Base-by-base conservation (phyloP, 371 early-diverging fungal species). In the Circinella minor region DNA sequence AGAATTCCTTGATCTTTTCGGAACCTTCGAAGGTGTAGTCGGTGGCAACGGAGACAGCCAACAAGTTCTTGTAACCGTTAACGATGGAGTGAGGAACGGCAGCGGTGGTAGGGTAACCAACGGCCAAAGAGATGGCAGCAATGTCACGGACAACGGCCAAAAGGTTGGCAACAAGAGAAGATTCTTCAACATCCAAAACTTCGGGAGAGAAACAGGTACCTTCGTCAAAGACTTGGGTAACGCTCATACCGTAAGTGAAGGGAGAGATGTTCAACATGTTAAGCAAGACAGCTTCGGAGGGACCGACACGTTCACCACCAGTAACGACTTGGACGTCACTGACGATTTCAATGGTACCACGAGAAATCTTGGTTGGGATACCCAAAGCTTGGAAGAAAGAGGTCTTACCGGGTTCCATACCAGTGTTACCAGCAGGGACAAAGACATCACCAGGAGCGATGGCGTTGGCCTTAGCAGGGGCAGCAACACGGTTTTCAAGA, bases 361-460 rank as follows among this genome's bases (percentile, higher is more conserved):
- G 98, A 74, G 99, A 94, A 93, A 99, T 99, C 97, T 99, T 99
- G 92, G 99, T 99, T 74, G 98, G 97, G 89, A 99, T 96, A 89
- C 99, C 98, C 75, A 99, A 91, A 82, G 99, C 99, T 91, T 99
- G 99, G 97, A 99, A 99, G 96, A 99, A 99, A 72, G 97, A 95
- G 79, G 99, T 99, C 95, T 99, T 98, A 73, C 98, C 99, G 84
- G 99, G 99, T 82, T 96, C 98, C 95, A 99, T 97, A 83, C 99
- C 98, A 75, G 99, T 99, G 93, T 98, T 96, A 88, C 97, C 96
- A 77, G 95, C 95, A 65, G 99, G 99, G 73, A 99, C 92, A 77
- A 87, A 83, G 75, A 99, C 97, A 86, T 99, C 98, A 78, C 90
- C 88, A 72, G 98, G 99, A 75, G 99, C 99, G 67, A 99, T 66